phyloP scores from a whole-genome alignment of 176 grass and related monocot species.

The Cenchrus fungigraminus region DNA sequence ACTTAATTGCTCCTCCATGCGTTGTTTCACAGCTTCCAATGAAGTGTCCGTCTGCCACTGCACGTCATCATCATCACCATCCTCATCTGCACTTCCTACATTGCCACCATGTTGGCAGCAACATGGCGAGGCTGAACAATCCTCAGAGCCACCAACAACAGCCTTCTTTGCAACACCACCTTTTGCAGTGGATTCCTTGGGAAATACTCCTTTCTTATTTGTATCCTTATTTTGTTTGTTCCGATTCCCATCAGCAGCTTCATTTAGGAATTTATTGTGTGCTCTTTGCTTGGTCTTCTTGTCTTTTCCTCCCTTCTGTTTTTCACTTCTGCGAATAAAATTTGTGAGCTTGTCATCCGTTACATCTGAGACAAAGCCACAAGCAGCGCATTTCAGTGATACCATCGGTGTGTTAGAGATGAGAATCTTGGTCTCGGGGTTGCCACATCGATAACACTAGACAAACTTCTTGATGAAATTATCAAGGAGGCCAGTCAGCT shows the following conservation, averaged over 20 bases:
- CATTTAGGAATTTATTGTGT: conserved; percentile 73
- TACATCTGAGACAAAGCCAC: conserved; percentile 80
- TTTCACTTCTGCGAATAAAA: conserved; percentile 68
- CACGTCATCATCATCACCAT: conserved; percentile 59
- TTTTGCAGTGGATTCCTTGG: conserved; percentile 47
- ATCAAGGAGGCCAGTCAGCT: conserved; percentile 83
- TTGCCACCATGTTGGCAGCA: conserved; percentile 42
- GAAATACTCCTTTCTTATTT: conserved; percentile 45
- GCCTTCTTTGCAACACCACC: background rate
- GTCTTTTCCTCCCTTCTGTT: conserved; percentile 67
- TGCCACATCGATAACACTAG: conserved; percentile 76
- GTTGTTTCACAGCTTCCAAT: conserved; percentile 62
- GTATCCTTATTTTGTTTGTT: conserved; percentile 62
- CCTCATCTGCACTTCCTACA: conserved; percentile 39
- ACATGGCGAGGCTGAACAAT: conserved; percentile 55
- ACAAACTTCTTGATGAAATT: conserved; percentile 93
- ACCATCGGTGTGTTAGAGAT: conserved; percentile 66
- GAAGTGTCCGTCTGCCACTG: conserved; percentile 91
- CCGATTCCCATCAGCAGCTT: conserved; percentile 82
- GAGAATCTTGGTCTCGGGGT: conserved; percentile 81
- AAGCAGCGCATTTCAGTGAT: conserved; percentile 83
- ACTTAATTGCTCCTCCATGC: conserved; percentile 78
- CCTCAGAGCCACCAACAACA: conserved; percentile 44
- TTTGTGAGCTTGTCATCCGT: conserved; percentile 74
- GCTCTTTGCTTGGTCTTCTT: conserved; percentile 82